These are phyloP conservation scores for Trichoderma orchidacearum DNA, from an alignment of 495 filamentous ascomycete genomes.

Conservation along the genomic window DNA sequence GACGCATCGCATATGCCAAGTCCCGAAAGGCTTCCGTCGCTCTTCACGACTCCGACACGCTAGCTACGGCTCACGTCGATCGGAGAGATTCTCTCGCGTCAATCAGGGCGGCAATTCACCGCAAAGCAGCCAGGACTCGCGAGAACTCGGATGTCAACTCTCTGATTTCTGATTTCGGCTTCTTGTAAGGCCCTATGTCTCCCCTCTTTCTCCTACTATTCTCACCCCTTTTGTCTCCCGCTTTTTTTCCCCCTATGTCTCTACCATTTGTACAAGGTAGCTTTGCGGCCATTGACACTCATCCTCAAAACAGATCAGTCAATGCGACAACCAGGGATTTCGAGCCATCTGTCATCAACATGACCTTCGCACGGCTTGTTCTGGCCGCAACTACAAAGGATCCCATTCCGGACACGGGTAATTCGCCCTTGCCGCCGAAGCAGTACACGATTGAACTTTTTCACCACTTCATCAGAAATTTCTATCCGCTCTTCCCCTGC, in stretches of 20 bases:
- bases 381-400: conserved; percentile 60
- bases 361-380: conserved; percentile 76
- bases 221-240: too few relatives aligned
- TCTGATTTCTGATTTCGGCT: conserved; percentile 71
- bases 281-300: conserved; percentile 2
- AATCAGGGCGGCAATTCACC: conserved; percentile 45
- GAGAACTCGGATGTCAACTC: conserved; percentile 70
- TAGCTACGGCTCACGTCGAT: conserved; percentile 20
- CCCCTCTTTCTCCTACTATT: neutral
- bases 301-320: conserved; percentile 46
- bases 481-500: conserved; percentile 66
- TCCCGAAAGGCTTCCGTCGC: conserved; percentile 41
- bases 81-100: conserved; percentile 44
- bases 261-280: too few relatives aligned
- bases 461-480: conserved; percentile 70
- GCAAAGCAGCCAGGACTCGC: conserved; percentile 39
- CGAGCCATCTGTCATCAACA: conserved; percentile 66
- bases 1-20: conserved; percentile 47
- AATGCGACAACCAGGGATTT: conserved; percentile 89
- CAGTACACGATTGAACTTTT: conserved; percentile 50
- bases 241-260: too few relatives aligned
- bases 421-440: conserved; percentile 49
- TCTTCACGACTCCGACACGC: conserved; percentile 28
- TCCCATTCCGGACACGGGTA: conserved; percentile 37
- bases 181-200: conserved; percentile 36